Conservation (phyloP, 2,329 filamentous ascomycete species). For the Geosmithia flava region DNA sequence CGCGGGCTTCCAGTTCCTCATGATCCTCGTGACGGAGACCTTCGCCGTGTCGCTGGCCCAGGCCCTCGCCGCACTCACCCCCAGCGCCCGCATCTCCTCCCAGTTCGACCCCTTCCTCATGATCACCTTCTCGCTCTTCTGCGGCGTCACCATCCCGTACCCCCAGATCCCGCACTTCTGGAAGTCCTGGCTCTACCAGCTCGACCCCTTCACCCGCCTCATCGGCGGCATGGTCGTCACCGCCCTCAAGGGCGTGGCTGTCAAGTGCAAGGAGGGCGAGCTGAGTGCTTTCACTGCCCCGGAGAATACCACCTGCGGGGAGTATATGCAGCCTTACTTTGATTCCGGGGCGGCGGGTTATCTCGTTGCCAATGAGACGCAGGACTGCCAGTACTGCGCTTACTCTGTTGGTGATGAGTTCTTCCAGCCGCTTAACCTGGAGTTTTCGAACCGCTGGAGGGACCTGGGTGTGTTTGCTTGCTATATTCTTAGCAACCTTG, state of each 20-base stretch:
- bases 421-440: slow-evolving; percentile 53
- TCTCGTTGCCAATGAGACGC: slow-evolving; percentile 51
- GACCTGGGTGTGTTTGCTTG: slow-evolving; percentile 69
- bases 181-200: slow-evolving; percentile 69
- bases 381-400: slow-evolving; percentile 68
- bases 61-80: slow-evolving; percentile 63
- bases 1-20: slow-evolving; percentile 79
- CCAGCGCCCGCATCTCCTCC: slow-evolving; percentile 65
- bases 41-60: slow-evolving; percentile 76
- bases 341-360: slow-evolving; percentile 57
- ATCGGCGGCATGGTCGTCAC: slow-evolving; percentile 72
- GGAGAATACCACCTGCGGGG: slow-evolving; percentile 51
- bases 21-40: slow-evolving; percentile 70
- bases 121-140: slow-evolving; percentile 76
- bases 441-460: slow-evolving; percentile 61
- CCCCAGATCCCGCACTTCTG: slow-evolving; percentile 69
- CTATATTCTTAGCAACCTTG: slow-evolving; percentile 67
- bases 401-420: slow-evolving; percentile 74
- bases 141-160: slow-evolving; percentile 71
- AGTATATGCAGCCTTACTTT: slow-evolving; percentile 67
- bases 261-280: slow-evolving; percentile 49
- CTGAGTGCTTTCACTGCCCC: slow-evolving; percentile 59
- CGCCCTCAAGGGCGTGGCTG: slow-evolving; percentile 53
- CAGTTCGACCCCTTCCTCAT: slow-evolving; percentile 75
- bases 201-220: slow-evolving; percentile 73